Conservation (phyloP, 1,139 yeast species). For the Pichia sp. region DNA sequence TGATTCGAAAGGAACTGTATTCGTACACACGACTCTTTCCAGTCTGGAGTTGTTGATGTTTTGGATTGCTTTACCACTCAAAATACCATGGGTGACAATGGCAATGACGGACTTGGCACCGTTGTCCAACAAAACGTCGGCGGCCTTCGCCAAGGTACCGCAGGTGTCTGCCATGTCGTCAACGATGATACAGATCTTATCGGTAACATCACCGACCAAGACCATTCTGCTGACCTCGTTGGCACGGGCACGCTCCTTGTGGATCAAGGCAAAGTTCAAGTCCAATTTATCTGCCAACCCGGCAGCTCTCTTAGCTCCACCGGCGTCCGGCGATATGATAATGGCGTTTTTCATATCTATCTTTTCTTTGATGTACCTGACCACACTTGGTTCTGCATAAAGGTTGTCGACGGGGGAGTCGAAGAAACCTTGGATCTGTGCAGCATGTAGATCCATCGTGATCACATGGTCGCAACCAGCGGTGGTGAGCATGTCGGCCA, state of each 20-base stretch:
- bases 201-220: conserved; percentile 89
- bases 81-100: conserved; percentile 91
- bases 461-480: conserved; percentile 97
- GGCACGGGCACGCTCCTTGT: conserved; percentile 92
- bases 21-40: conserved; percentile 83
- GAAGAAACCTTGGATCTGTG: conserved; percentile 96
- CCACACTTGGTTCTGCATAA: conserved; percentile 93
- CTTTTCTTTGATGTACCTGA: conserved; percentile 77
- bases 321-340: conserved; percentile 96
- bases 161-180: conserved; percentile 99
- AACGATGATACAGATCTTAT: conserved; percentile 81
- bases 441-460: conserved; percentile 96
- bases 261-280: conserved; percentile 90
- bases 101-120: conserved; percentile 86
- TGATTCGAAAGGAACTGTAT: conserved; percentile 88
- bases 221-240: conserved; percentile 95
- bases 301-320: conserved; percentile 98
- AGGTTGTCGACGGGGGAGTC: conserved; percentile 94
- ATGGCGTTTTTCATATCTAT: conserved; percentile 68
- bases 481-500: conserved; percentile 91
- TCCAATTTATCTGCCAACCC: conserved; percentile 90
- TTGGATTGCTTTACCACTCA: conserved; percentile 82
- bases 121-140: conserved; percentile 77
- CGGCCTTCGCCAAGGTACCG: conserved; percentile 95
- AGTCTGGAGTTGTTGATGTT: conserved; percentile 76